A percentile compares a stretch with the other conserved stretches of the same genome.
Evolutionary conservation across 306 rosid genomes (phyloP).

Genomic region (Lablab purpureus): DNA sequence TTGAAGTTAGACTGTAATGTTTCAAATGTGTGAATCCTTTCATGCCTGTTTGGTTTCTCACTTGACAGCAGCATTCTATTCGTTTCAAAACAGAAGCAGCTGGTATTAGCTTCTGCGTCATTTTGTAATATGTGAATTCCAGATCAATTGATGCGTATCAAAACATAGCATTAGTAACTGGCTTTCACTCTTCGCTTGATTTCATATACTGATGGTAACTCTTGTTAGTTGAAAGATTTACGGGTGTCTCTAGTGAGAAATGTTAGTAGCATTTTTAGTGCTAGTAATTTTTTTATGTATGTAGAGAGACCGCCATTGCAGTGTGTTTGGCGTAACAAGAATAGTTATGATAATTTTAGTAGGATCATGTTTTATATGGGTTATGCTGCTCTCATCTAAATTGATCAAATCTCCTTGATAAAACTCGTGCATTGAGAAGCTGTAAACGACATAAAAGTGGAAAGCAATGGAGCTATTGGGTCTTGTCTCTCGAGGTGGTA

Average conservation of each 20-base stretch:
- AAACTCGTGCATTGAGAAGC: background rate
- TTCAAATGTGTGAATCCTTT: constrained; percentile 2
- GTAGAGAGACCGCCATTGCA: background rate
- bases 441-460: constrained; percentile 7
- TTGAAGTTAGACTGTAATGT: constrained; percentile 10
- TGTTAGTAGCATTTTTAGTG: constrained; percentile 1
- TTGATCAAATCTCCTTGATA: background rate
- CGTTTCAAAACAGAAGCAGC: too few relatives aligned
- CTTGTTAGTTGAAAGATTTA: constrained; percentile 1
- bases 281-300: background rate
- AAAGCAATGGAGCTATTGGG: constrained; percentile 29
- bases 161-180: background rate
- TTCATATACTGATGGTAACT: background rate
- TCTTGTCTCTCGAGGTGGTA: background rate
- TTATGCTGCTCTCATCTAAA: background rate
- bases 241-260: constrained; percentile 7
- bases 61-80: background rate
- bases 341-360: constrained; percentile 3
- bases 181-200: background rate
- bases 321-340: background rate
- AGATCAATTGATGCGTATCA: background rate
- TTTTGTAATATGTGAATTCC: background rate
- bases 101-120: too few relatives aligned
- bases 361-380: background rate
- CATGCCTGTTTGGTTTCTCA: background rate